phyloP scores from a whole-genome alignment of 2,329 filamentous ascomycete genomes.

The Saccharata proteae region DNA sequence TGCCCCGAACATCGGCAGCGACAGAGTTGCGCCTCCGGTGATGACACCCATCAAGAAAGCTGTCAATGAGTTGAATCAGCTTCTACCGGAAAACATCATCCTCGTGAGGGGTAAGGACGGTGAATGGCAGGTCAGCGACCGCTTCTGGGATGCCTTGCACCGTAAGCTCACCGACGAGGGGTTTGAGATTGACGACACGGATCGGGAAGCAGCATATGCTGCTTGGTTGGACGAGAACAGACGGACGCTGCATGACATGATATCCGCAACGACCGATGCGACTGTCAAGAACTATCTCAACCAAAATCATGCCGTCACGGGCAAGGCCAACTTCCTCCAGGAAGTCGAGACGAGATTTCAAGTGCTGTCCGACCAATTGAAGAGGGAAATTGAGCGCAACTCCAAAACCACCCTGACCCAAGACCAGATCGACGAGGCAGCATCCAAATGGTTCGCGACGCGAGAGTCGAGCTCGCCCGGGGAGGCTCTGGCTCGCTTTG shows the following conservation, averaged over 20 bases:
- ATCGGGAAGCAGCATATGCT: no score
- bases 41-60: no score
- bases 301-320: conserved; percentile 16
- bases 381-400: conserved; percentile 1
- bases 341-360: conserved; percentile 1
- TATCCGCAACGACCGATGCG: no score
- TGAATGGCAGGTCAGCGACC: conserved; percentile 41
- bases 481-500: no score
- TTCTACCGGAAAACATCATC: conserved; percentile 46
- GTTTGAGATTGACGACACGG: no score
- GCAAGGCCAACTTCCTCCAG: conserved; percentile 12
- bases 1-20: no score
- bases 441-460: no score
- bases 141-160: conserved; percentile 55
- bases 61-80: conserved; percentile 27
- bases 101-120: conserved; percentile 41
- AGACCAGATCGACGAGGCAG: not conserved
- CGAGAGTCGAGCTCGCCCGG: no score
- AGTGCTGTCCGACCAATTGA: not conserved
- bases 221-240: no score
- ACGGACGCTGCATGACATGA: no score
- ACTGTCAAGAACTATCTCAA: conserved; percentile 21
- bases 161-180: conserved; percentile 40
- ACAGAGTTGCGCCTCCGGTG: no score
- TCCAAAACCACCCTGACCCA: not conserved